Base-by-base conservation (phyloP, 495 filamentous ascomycete species). In the Trichocladium antarcticum region DNA sequence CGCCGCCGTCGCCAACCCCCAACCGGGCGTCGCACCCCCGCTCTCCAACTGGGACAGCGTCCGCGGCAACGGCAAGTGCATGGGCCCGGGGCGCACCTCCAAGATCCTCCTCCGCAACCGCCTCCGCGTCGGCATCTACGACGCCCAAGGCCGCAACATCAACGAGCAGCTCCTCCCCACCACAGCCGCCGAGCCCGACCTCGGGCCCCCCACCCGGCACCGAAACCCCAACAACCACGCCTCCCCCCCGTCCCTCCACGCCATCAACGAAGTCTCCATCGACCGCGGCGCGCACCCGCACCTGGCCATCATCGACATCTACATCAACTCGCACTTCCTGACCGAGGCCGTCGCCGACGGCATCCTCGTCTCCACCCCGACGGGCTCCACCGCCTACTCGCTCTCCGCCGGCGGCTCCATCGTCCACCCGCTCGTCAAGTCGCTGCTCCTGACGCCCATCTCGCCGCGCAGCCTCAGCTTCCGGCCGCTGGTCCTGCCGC, bases 321-420 rank as follows among this genome's bases (percentile, higher is more conserved):
- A 75, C 60, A 78, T 97, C 31, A 86, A 85, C 49, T 80, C 81
- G 9, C 81, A 87, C 42, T 88, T 88, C 55, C 71, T 98, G 19
- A 98, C 92, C 4, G 87, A 93, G 57, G 87, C 85, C 0, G 88
- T 96, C 21, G 87, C 89, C 1, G 92, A 98, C 57, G 92, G 92
- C 42, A 90, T 98, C 55, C 87, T 98, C 35, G 81, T 96, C 37
- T 85, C 81, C 24, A 95, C 92, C 0, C 92, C 92, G 0, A 98
- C 92, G 0, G 92, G 92, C 5, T 90, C 84, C 47, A 98, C 92
- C 0, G 93, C 92, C 1, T 98, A 97, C 71, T 89, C 81, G 20
- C 75, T 98, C n/a, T 86, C 81, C 55, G 82, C 81, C 7, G 92
- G 92, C 11, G 92, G 92, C n/a, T 85, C 80, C 57, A 97, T 98